Percentiles rank a stretch among this genome's conserved stretches.
Evolutionary conservation across 768 basidiomycete genomes (phyloP).

Genomic region (Amanita pseudoporphyria): DNA sequence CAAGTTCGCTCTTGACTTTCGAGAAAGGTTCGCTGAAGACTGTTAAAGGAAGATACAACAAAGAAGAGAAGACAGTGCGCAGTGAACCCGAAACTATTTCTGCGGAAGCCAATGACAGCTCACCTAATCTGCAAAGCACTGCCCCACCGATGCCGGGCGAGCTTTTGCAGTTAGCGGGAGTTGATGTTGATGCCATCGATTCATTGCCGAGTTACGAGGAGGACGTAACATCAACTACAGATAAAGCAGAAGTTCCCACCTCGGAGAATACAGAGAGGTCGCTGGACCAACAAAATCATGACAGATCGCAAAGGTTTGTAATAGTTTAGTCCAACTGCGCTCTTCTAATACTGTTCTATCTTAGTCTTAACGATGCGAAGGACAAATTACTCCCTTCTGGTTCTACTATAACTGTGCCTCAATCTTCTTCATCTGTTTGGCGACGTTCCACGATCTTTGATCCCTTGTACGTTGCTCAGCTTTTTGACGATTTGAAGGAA

Average conservation of each 20-base stretch:
- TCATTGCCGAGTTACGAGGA: conserved; percentile 52
- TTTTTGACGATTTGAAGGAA: too few species aligned
- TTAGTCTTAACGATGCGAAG: conserved; percentile 9
- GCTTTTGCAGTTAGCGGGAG: conserved; percentile 41
- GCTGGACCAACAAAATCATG: background rate
- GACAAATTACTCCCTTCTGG: background rate
- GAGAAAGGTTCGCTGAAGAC: conserved; percentile 43
- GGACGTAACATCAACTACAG: conserved; percentile 13
- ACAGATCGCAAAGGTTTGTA: conserved; percentile 1
- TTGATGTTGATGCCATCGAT: conserved; percentile 25
- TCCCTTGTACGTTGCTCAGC: conserved; percentile 36
- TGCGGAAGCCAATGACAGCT: background rate
- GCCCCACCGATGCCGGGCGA: conserved; percentile 19
- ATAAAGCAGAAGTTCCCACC: background rate
- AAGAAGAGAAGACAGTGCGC: conserved; percentile 4
- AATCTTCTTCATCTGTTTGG: conserved; percentile 21
- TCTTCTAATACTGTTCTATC: conserved; percentile 6
- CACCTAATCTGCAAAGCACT: background rate
- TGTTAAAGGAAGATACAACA: conserved; percentile 34
- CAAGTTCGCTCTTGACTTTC: conserved; percentile 44
- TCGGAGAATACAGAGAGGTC: background rate
- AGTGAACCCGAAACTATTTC: background rate
- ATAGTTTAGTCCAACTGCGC: background rate
- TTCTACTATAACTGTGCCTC: background rate
- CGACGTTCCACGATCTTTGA: conserved; percentile 58